A percentile compares a stretch with the other conserved stretches of the same genome.
These are phyloP conservation scores for Strobilomyces dryophilus DNA, from an alignment of 768 basidiomycete genomes.

Conservation along the genomic window DNA sequence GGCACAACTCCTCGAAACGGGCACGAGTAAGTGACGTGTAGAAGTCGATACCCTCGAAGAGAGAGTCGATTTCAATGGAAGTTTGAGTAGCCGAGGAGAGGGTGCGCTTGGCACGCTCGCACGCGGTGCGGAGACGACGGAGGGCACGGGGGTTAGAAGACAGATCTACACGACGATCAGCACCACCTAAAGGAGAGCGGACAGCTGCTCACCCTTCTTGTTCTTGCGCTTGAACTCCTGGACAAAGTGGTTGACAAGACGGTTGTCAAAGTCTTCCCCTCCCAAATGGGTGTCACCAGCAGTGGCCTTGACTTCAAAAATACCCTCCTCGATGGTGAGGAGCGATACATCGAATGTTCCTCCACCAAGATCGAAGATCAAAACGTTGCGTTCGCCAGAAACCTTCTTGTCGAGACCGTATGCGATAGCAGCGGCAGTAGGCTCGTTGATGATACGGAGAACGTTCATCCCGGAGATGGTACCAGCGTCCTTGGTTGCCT, in stretches of 20 bases:
- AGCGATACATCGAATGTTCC: conserved; percentile 99
- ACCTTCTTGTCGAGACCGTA: conserved; percentile 98
- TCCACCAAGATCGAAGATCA: conserved; percentile 98
- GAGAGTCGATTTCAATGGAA: conserved; percentile 96
- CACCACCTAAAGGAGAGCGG: neutral
- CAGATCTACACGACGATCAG: conserved; percentile 51
- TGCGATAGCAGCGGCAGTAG: conserved; percentile 96
- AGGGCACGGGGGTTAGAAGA: conserved; percentile 92
- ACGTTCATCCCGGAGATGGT: conserved; percentile 92
- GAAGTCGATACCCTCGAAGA: conserved; percentile 97
- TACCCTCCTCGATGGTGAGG: conserved; percentile 93
- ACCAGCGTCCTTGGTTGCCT: conserved; percentile 98
- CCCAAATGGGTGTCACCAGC: conserved; percentile 98
- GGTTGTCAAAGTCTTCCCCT: conserved; percentile 98
- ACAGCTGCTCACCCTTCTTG: conserved; percentile 70
- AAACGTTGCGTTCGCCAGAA: conserved; percentile 85
- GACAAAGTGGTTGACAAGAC: conserved; percentile 94
- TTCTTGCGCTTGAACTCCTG: conserved; percentile 97
- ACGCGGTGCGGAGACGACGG: conserved; percentile 95
- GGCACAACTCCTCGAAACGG: conserved; percentile 94
- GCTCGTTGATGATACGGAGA: conserved; percentile 98
- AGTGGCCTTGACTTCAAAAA: conserved; percentile 97
- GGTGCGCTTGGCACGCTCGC: conserved; percentile 98
- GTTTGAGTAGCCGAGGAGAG: conserved; percentile 96
- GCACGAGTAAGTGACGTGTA: conserved; percentile 98